Evolutionary conservation across 306 rosid genomes (phyloP).

Genomic region (Acacia confusa): DNA sequence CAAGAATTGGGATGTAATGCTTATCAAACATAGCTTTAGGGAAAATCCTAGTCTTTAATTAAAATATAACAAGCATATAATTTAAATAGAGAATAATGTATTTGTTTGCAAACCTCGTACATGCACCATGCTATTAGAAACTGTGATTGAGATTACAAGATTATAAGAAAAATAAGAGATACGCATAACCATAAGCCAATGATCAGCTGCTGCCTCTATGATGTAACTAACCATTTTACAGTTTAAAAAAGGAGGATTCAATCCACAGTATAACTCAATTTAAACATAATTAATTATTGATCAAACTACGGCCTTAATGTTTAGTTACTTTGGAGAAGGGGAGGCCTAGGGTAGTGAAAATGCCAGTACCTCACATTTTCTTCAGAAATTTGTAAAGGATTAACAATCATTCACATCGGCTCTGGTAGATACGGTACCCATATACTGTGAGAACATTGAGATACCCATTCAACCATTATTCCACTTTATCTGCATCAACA

Average conservation of each 20-base stretch:
- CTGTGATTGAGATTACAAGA: not conserved
- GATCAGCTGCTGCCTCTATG: not conserved
- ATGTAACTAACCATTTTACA: not conserved
- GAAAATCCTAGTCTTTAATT: not conserved
- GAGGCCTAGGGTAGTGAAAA: slow-evolving; percentile 27
- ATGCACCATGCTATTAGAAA: too few species aligned
- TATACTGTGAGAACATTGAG: not conserved
- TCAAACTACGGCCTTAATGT: slow-evolving; percentile 21
- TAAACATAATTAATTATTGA: slow-evolving; percentile 25
- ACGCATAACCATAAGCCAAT: not conserved
- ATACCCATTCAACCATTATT: slow-evolving; percentile 17
- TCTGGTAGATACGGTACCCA: slow-evolving; percentile 17
- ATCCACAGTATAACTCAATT: not conserved
- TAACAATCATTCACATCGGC: slow-evolving; percentile 15
- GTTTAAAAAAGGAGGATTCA: not conserved
- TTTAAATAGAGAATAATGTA: not conserved
- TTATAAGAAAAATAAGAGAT: not conserved
- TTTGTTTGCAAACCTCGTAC: not conserved
- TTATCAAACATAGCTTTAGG: not conserved
- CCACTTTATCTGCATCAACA: slow-evolving; percentile 45
- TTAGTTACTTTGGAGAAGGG: slow-evolving; percentile 15
- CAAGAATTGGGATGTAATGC: not conserved
- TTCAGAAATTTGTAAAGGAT: slow-evolving; percentile 29
- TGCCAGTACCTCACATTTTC: slow-evolving; percentile 16
- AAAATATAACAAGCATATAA: not conserved